phyloP scores from a whole-genome alignment of 257 asterid genomes.

The Solanum habrochaites region DNA sequence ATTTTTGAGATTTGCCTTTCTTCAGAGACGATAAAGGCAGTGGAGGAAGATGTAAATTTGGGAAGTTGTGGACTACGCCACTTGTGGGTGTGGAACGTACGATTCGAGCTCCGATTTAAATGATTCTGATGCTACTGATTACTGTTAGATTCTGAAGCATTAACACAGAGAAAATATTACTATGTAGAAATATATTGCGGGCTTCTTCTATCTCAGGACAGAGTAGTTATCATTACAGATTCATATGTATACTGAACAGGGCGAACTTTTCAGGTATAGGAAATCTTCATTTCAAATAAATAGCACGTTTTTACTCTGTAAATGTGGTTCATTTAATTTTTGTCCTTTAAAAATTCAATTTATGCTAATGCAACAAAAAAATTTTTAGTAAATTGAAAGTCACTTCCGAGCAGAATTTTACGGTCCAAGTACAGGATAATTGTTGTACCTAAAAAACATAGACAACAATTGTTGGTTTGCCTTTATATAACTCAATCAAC shows the following conservation, averaged over 20 bases:
- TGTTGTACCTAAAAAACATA: no score
- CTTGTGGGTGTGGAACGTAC: not conserved
- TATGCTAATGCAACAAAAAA: no score
- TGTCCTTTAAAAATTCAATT: no score
- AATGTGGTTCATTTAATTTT: no score
- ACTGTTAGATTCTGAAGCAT: not conserved
- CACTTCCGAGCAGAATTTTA: no score
- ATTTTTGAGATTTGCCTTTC: slow-evolving; percentile 33
- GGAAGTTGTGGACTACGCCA: not conserved
- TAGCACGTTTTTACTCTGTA: no score
- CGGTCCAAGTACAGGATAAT: no score
- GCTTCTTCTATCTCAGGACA: not conserved
- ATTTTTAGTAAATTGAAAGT: no score
- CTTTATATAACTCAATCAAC: no score
- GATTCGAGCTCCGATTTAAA: not conserved
- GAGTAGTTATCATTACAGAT: not conserved
- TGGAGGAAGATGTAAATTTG: slow-evolving; percentile 26
- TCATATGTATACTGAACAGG: not conserved
- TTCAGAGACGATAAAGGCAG: slow-evolving; percentile 12
- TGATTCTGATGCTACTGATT: not conserved
- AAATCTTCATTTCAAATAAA: no score
- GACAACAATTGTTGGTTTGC: no score
- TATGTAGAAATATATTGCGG: not conserved
- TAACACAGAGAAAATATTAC: not conserved
- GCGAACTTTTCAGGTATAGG: no score